Evolutionary conservation across 371 early-diverging fungal species (phyloP).

Genomic region (Neoconidiobolus thromboides): DNA sequence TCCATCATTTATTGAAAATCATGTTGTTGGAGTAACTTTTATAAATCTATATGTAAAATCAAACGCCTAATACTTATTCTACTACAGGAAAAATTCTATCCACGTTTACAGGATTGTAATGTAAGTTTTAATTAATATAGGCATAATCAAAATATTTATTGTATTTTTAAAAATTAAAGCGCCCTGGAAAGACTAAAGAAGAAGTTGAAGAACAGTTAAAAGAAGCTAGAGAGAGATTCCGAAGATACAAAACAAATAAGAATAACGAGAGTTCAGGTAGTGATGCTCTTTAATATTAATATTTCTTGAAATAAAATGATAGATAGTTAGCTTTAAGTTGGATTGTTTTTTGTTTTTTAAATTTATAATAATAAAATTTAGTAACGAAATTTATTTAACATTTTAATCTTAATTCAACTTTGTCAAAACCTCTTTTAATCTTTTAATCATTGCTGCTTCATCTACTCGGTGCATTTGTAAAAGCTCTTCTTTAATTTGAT

Average conservation of each 20-base stretch:
- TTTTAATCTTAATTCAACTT: too few species aligned
- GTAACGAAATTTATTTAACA: too few species aligned
- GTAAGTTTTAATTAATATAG: background rate
- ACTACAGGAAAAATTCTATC: background rate
- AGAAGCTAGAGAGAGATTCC: background rate
- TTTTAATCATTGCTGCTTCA: slow-evolving; percentile 8
- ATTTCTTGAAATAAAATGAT: too few species aligned
- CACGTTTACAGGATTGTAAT: background rate
- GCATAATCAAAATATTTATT: background rate
- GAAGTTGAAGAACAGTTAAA: background rate
- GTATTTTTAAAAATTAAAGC: background rate
- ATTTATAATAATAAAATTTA: too few species aligned
- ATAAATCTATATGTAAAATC: background rate
- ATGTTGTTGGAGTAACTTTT: slow-evolving; percentile 2
- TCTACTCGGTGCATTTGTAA: background rate
- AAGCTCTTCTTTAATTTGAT: background rate
- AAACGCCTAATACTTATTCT: background rate
- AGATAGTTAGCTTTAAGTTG: too few species aligned
- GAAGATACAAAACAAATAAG: background rate
- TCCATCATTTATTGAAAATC: background rate
- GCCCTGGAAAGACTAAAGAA: background rate
- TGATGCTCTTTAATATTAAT: too few species aligned
- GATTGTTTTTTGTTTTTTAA: too few species aligned
- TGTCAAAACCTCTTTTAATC: too few species aligned
- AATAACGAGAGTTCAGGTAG: background rate